phyloP scores from a whole-genome alignment of 257 asterid genomes.

The Nicotiana sylvestris region DNA sequence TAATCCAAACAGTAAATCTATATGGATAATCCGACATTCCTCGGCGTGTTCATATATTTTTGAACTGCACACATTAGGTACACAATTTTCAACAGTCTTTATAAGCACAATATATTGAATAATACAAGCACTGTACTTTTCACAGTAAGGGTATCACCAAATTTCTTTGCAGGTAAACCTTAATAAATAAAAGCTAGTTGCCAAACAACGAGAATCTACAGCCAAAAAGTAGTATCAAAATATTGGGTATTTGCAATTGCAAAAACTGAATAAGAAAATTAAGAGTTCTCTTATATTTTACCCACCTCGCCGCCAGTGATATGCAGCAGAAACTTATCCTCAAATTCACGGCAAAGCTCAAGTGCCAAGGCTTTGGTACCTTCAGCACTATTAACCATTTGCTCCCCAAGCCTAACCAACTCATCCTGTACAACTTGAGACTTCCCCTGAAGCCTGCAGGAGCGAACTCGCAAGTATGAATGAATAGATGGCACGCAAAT shows the following conservation, averaged over 20 bases:
- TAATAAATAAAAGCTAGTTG: background rate
- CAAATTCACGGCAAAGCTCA: conserved; percentile 99
- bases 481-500: background rate
- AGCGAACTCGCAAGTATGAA: conserved; percentile 11
- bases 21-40: background rate
- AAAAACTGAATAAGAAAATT: conserved; percentile 2
- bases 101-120: background rate
- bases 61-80: background rate
- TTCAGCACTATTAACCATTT: conserved; percentile 86
- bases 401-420: conserved; percentile 86
- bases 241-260: background rate
- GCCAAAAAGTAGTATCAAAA: background rate
- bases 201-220: background rate
- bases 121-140: background rate
- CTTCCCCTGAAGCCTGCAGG: conserved; percentile 89
- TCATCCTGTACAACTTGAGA: conserved; percentile 96
- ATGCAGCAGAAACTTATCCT: conserved; percentile 98
- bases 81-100: background rate
- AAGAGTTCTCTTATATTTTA: background rate
- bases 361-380: conserved; percentile 94
- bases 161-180: background rate
- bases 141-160: background rate
- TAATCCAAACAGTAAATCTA: background rate
- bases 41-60: background rate
- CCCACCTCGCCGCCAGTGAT: conserved; percentile 87